phyloP scores from a whole-genome alignment of 2,329 filamentous ascomycete genomes.

The Penicillium palitans region DNA sequence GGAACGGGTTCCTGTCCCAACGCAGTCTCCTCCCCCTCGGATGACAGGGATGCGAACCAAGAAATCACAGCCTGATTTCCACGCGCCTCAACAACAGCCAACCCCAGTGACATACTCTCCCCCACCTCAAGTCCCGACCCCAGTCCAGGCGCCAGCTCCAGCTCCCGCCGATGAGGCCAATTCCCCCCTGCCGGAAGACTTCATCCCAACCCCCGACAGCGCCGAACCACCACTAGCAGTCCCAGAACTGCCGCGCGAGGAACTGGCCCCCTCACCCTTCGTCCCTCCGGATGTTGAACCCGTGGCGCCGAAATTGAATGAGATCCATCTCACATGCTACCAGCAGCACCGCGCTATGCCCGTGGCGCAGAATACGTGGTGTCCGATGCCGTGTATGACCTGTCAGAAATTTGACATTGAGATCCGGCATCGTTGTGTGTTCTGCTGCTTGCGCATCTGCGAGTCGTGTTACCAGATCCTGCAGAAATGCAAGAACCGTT shows the following conservation, averaged over 20 bases:
- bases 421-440: slow-evolving; percentile 42
- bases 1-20: slow-evolving; percentile 7
- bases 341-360: slow-evolving; percentile 42
- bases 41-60: slow-evolving; percentile 5
- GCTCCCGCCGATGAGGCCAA: slow-evolving; percentile 14
- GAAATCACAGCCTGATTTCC: slow-evolving; percentile 6
- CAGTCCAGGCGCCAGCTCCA: background rate
- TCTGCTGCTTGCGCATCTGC: slow-evolving; percentile 46
- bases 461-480: slow-evolving; percentile 36
- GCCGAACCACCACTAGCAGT: slow-evolving; percentile 19
- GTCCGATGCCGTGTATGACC: slow-evolving; percentile 46
- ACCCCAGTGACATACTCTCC: background rate
- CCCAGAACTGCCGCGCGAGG: slow-evolving; percentile 14
- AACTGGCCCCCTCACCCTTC: slow-evolving; percentile 17
- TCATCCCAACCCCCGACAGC: slow-evolving; percentile 36
- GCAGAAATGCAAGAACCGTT: slow-evolving; percentile 35
- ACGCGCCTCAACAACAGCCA: background rate
- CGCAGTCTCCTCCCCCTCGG: background rate
- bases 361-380: slow-evolving; percentile 39
- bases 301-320: slow-evolving; percentile 37
- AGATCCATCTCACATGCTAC: slow-evolving; percentile 42
- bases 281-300: slow-evolving; percentile 37
- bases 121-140: background rate
- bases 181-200: slow-evolving; percentile 30
- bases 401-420: slow-evolving; percentile 43